Conservation (phyloP, 129 eudicot genomes). For the Kitagawia praeruptora region DNA sequence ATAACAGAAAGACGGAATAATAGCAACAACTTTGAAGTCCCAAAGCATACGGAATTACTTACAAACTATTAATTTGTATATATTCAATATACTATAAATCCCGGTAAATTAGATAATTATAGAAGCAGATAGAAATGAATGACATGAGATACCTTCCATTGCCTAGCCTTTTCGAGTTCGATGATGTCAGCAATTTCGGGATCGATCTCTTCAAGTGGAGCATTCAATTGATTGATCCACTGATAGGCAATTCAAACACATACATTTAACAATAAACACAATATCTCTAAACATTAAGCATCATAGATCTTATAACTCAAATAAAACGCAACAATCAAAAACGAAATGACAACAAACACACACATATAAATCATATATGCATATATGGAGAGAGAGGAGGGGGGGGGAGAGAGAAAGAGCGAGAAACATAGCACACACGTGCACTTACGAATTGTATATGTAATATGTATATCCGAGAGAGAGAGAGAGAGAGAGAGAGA, state of each 20-base stretch:
- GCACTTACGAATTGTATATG: no score
- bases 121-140: not conserved
- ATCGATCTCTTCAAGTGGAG: conserved; percentile 81
- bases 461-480: no score
- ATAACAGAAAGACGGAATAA: not conserved
- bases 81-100: not conserved
- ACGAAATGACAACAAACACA: no score
- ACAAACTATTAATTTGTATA: not conserved
- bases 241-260: conserved; percentile 18
- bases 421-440: no score
- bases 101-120: not conserved
- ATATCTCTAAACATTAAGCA: not conserved
- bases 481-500: not conserved
- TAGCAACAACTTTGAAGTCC: not conserved
- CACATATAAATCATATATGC: no score
- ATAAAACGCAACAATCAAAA: not conserved
- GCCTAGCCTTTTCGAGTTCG: conserved; percentile 93
- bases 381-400: not conserved
- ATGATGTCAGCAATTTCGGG: conserved; percentile 87
- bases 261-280: not conserved
- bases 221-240: conserved; percentile 95
- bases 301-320: not conserved
- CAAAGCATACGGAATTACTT: not conserved
- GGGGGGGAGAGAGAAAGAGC: no score
- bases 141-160: conserved; percentile 66